Percentiles rank a stretch among this genome's conserved stretches.
These are phyloP conservation scores for Picea abies DNA, from an alignment of 83 land plant genomes.

Conservation along the genomic window DNA sequence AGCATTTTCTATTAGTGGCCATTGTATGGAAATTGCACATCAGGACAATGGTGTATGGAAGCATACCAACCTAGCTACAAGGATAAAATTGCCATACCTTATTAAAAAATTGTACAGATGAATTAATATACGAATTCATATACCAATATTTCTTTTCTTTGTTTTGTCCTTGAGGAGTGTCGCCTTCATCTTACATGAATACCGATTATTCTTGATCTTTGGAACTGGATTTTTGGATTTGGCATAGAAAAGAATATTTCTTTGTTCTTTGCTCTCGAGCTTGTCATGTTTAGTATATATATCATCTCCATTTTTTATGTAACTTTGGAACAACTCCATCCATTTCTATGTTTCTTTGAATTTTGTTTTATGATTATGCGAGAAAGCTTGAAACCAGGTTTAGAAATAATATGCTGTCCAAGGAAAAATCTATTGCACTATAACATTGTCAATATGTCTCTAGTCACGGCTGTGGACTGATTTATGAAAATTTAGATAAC, in stretches of 20 bases:
- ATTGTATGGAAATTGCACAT: background rate
- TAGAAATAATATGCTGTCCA: background rate
- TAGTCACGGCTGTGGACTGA: background rate
- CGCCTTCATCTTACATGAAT: background rate
- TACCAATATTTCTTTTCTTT: constrained; percentile 7
- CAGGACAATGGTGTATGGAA: background rate
- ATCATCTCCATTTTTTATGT: background rate
- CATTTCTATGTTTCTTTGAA: background rate
- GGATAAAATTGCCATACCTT: background rate
- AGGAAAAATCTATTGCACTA: background rate
- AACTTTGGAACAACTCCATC: background rate
- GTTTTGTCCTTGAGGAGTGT: background rate
- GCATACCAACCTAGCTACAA: background rate
- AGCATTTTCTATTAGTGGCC: background rate
- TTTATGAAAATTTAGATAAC: background rate
- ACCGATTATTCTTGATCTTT: background rate
- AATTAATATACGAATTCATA: background rate
- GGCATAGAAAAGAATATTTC: background rate
- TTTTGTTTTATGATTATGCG: background rate
- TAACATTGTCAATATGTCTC: background rate
- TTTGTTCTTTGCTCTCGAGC: no score
- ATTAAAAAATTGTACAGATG: background rate
- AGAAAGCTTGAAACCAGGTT: background rate
- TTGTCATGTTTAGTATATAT: background rate
- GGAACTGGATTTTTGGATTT: background rate